phyloP scores from a whole-genome alignment of 176 grass and related monocot species.

The Hordeum marinum region DNA sequence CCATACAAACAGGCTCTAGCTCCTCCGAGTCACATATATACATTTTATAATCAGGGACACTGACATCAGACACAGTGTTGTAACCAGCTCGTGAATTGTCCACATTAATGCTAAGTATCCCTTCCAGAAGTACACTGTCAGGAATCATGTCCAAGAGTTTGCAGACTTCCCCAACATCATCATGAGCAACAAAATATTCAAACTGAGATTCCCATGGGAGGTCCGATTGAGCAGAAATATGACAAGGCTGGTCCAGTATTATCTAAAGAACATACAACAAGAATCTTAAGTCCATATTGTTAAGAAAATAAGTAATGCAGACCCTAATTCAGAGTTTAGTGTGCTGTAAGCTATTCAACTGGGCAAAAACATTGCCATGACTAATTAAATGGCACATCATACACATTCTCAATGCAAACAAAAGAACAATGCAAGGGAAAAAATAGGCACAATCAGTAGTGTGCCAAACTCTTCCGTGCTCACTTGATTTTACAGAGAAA shows the following conservation, averaged over 20 bases:
- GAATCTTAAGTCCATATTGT: constrained; percentile 7
- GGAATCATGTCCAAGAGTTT: constrained; percentile 71
- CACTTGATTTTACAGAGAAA: constrained; percentile 3
- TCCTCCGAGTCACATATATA: constrained; percentile 78
- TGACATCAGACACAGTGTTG: constrained; percentile 2
- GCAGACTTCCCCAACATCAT: constrained; percentile 38
- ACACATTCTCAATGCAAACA: background rate
- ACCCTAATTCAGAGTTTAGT: background rate
- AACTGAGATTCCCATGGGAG: constrained; percentile 86
- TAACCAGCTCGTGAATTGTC: constrained; percentile 36
- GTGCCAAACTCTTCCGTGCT: background rate
- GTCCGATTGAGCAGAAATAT: constrained; percentile 32
- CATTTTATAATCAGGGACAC: constrained; percentile 45
- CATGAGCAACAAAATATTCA: constrained; percentile 78
- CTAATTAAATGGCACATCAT: background rate
- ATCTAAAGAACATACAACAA: constrained; percentile 53
- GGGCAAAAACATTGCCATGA: background rate
- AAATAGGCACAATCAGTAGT: background rate
- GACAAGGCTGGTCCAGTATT: constrained; percentile 71
- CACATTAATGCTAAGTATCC: constrained; percentile 68
- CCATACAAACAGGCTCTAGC: constrained; percentile 55
- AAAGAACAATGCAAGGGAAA: background rate
- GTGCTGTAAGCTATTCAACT: background rate
- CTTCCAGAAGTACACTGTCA: constrained; percentile 51
- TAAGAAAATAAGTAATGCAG: constrained; percentile 9